A percentile compares a stretch with the other conserved stretches of the same genome.
Evolutionary conservation across 805 yeast species (phyloP).

Genomic region (Lipomyces orientalis): DNA sequence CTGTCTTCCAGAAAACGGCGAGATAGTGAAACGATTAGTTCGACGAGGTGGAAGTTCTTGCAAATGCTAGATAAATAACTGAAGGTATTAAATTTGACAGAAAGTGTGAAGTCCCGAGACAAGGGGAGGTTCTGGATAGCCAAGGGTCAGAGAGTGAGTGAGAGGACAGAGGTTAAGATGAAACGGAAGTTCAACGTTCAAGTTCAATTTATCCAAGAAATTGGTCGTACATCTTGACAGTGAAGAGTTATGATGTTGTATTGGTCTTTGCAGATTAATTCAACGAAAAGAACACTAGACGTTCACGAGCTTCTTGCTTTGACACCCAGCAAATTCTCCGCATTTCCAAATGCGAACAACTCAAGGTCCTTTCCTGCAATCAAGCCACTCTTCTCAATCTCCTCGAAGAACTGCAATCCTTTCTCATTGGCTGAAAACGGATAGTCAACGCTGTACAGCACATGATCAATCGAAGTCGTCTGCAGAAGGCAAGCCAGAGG

Average conservation of each 20-base stretch:
- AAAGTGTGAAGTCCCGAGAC: not conserved
- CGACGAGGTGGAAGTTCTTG: constrained; percentile 1
- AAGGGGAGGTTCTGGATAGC: constrained; percentile 1
- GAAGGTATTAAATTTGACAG: constrained; percentile 4
- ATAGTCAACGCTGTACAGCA: constrained; percentile 16
- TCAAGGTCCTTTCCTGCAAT: constrained; percentile 8
- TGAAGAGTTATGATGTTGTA: not conserved
- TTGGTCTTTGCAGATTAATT: constrained; percentile 3
- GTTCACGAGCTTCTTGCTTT: constrained; percentile 8
- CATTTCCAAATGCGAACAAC: constrained; percentile 9
- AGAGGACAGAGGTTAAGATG: constrained; percentile 4
- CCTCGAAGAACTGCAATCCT: constrained; percentile 10
- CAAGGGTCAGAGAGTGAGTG: not conserved
- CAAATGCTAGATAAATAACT: not conserved
- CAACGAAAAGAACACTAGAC: constrained; percentile 2
- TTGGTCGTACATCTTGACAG: constrained; percentile 4
- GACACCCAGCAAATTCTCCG: constrained; percentile 12
- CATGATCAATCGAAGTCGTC: constrained; percentile 12
- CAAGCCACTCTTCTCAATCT: constrained; percentile 5
- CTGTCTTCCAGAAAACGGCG: not conserved
- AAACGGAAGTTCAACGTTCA: not conserved
- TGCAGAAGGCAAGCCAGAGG: constrained; percentile 18
- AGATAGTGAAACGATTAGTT: not conserved
- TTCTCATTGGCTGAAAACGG: constrained; percentile 11
- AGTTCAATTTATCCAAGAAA: constrained; percentile 4